Base-by-base conservation (phyloP, 2,329 filamentous ascomycete genomes). In the Diaporthe citriasiana region DNA sequence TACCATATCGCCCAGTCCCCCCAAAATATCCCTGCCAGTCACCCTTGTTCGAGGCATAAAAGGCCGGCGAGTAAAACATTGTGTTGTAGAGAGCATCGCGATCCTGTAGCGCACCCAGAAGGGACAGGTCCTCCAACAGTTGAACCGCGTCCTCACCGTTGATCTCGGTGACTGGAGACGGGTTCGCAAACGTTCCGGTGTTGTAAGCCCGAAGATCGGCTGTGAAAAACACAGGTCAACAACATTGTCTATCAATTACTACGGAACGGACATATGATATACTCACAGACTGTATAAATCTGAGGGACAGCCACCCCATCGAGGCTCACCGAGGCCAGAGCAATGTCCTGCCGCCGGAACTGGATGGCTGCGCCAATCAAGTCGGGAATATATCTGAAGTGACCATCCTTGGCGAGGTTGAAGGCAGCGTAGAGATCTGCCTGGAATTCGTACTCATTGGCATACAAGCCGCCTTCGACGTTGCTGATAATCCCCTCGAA, bases 21-120 rank as follows among this genome's bases (percentile, higher is more conserved):
- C 80, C 78, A 77, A 85, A 85, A 71, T 83, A 84, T 3, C 84
- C 84, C 6, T 73, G 78, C 33, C 79, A 76, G 75, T 73, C 71
- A 27, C 71, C 71, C 35, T 59, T 68, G n/a, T 73, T 68, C 2
- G 51, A 12, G 25, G 71, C 71, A 17, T 56, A 57, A 4, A 73
- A 47, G 4, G 71, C 80, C 70, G 78, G 80, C 60, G 79, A 80
- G 72, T 80, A 85, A 75, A 85, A 85, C 78, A 85, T 81, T 7
- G 81, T 82, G 75, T 85, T 85, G 70, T 84, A 85, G 7, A 81
- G 82, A 10, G 84, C 81, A 76, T 85, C 83, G 30, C 78, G 79
- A 68, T 85, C 84, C 76, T 85, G 84, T 53, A 84, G 74, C 77
- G 79, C 74, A 71, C 83, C 76, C 74, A 80, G 78, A 57, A 79